Evolutionary conservation across 2,329 filamentous ascomycete species (phyloP), one percentile per base, ranked within the genome.

Genomic region (Trichoderma oligosporum): DNA sequence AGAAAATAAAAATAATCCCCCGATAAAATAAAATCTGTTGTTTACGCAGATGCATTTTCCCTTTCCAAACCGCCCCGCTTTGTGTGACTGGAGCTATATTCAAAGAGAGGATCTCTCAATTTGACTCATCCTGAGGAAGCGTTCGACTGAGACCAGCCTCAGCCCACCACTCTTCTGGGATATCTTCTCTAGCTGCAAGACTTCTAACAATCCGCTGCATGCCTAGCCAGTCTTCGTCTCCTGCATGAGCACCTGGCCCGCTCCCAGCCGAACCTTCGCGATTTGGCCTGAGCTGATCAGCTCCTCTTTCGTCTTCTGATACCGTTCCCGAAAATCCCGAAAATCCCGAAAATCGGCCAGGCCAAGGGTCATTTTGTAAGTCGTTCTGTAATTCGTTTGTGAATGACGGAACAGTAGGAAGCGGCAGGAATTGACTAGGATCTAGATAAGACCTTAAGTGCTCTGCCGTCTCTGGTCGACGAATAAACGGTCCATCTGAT

Each of bases 131-230:
- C 47, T 64, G 67, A 33, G 67, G 66, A 55, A 83, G 71, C 12
- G 78, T 85, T 61, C 85, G 81, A 65, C 78, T 85, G 61, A 89
- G 78, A 39, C 87, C 87, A 58, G 80, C 85, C 65, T 83, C 81
- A 58, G 83, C 82, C 90, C 90, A 95, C 84, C 87, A 92, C 62
- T 90, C 85, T 60, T 94, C 89, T 0, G 89, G 87, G 54, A 94
- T 87, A 64, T 92, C 88, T 66, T 89, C 82, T 22, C 88, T 78
- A 16, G 82, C 79, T 31, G 86, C 83, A 55, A 95, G 78, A 41
- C 83, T 80, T 63, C 86, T 83, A 33, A 94, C 78, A 45, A 95
- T 87, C 49, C 80, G 79, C 63, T 89, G 86, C 81, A 92, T 87
- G 44, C 85, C 82, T 20, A 82, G 78, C 68, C 68, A 70, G 4